Base-by-base conservation (phyloP, 2,329 filamentous ascomycete genomes). In the Orbilia quercus region DNA sequence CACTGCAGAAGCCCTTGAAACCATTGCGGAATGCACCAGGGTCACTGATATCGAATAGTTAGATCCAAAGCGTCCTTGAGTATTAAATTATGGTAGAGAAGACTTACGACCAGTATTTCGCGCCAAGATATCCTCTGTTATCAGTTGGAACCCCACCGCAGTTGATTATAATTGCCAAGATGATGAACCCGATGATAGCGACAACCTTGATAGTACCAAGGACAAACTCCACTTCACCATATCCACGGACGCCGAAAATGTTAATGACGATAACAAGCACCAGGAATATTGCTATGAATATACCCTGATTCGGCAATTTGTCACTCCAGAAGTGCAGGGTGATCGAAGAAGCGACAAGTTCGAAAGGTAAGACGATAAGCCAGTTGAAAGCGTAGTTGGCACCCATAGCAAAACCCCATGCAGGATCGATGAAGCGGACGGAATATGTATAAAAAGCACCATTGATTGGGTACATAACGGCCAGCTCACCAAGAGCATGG, bases 371-470 rank as follows among this genome's bases (percentile, higher is more conserved):
- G 23, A 85, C 79, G 7, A 82, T 83, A 18, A 84, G 77, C 82
- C 84, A 85, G 9, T 80, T 79, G 45, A 86, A 80, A 2, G 82
- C 82, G 58, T 85, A 85, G 76, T 85, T 82, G 83, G 84, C 85
- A 22, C 85, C 85, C 70, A 84, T 82, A 42, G 84, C 84, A 55
- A 86, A 86, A 16, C 84, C 84, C 84, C 84, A 85, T 16, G 86
- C 83, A 23, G 87, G 87, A 75, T 88, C 87, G 70, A 88, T 81
- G 75, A 89, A 89, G 54, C 86, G 84, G 57, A 85, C 83, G 47
- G 85, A 82, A 76, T 88, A 88, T n/a, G 84, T 84, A 78, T 85
- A 87, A 80, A 89, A 88, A 74, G 85, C 86, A 48, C 87, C 87
- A 70, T 86, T 86, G 69, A 88, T 83, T 0, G 87, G 87, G 66